Evolutionary conservation across 2,329 filamentous ascomycete species (phyloP).

Genomic region (Aureobasidium sp.): DNA sequence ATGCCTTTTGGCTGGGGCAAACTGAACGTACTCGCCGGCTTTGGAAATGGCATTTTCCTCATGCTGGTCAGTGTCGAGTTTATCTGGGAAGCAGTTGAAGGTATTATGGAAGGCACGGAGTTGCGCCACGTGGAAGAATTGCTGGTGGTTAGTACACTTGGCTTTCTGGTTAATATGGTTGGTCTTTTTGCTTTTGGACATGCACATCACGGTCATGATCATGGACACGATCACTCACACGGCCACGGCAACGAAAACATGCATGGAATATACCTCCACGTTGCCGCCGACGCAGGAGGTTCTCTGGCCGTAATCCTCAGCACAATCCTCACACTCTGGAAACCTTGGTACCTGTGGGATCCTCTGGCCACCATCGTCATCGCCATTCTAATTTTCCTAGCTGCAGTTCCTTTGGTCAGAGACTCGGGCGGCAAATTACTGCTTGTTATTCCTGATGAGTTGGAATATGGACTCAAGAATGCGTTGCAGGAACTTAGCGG

Average conservation of each 20-base stretch:
- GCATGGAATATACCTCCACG: constrained; percentile 93
- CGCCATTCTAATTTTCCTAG: constrained; percentile 85
- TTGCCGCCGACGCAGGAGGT: constrained; percentile 88
- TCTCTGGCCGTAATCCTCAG: constrained; percentile 92
- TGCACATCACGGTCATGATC: constrained; percentile 39
- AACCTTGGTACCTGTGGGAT: constrained; percentile 90
- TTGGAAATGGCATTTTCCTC: constrained; percentile 91
- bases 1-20: constrained; percentile 97
- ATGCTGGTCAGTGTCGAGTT: constrained; percentile 96
- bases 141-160: constrained; percentile 77
- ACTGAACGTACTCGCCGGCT: constrained; percentile 90
- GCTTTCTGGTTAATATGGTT: constrained; percentile 81
- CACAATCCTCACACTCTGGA: constrained; percentile 76
- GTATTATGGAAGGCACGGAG: constrained; percentile 73
- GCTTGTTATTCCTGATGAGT: constrained; percentile 72
- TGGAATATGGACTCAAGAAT: constrained; percentile 82
- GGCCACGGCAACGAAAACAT: constrained; percentile 90
- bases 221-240: constrained; percentile 39
- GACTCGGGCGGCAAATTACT: constrained; percentile 76
- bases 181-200: constrained; percentile 77
- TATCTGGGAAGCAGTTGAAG: constrained; percentile 84
- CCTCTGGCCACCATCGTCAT: constrained; percentile 91
- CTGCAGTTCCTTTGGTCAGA: constrained; percentile 77
- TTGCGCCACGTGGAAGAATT: constrained; percentile 80
- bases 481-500: constrained; percentile 74